Percentiles rank a stretch among this genome's conserved stretches.
These are phyloP conservation scores for Metschnikowia chrysomelidarum DNA, from an alignment of 805 yeast genomes.

Conservation along the genomic window DNA sequence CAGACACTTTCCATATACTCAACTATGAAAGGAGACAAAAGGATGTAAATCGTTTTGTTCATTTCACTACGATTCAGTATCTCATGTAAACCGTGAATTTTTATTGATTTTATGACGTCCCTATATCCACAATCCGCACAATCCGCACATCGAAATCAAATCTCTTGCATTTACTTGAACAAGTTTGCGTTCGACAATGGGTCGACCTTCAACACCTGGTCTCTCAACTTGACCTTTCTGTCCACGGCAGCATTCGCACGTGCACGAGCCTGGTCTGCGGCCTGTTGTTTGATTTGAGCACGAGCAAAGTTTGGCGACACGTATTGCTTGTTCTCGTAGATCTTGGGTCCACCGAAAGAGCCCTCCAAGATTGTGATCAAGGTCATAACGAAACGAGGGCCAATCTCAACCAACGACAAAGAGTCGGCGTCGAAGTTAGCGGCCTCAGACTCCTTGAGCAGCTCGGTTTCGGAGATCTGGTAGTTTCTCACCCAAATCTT, in stretches of 20 bases:
- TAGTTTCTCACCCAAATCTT: conserved; percentile 95
- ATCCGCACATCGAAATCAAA: too few relatives aligned
- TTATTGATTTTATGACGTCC: too few relatives aligned
- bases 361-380: conserved; percentile 91
- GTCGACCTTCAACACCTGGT: conserved; percentile 69
- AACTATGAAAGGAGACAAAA: too few relatives aligned
- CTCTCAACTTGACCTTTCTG: conserved; percentile 73
- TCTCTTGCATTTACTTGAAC: conserved; percentile 65
- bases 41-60: too few relatives aligned
- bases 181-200: conserved; percentile 78
- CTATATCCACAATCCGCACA: too few relatives aligned
- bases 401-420: conserved; percentile 84
- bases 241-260: conserved; percentile 79
- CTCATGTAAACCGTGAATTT: too few relatives aligned
- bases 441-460: conserved; percentile 53
- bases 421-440: conserved; percentile 48
- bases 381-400: conserved; percentile 94
- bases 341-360: conserved; percentile 96
- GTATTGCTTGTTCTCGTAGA: conserved; percentile 94
- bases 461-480: conserved; percentile 72
- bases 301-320: conserved; percentile 95
- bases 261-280: conserved; percentile 73
- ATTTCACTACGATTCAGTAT: too few relatives aligned
- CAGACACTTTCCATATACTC: too few relatives aligned
- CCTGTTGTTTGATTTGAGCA: conserved; percentile 78